Conservation (phyloP, 2,329 filamentous ascomycete genomes). For the Colletotrichum sp. region DNA sequence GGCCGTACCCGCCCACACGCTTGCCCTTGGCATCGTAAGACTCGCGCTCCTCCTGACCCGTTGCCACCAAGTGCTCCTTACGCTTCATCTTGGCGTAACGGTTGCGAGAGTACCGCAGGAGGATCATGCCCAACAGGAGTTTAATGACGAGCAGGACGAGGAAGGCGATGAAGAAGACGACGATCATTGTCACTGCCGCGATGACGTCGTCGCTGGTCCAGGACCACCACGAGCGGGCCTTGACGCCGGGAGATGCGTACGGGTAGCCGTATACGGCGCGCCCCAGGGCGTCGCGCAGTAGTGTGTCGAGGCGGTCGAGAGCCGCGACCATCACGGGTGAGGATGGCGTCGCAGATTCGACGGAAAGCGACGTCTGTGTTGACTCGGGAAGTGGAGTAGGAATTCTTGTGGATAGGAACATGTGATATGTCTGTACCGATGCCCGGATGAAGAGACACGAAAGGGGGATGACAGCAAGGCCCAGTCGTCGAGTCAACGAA, state of each 20-base stretch:
- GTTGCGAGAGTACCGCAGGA: conserved; percentile 79
- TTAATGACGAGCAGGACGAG: conserved; percentile 85
- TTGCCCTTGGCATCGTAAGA: conserved; percentile 74
- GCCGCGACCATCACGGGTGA: conserved; percentile 80
- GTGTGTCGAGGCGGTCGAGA: conserved; percentile 77
- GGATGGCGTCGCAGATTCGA: conserved; percentile 66
- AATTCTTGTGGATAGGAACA: conserved; percentile 91
- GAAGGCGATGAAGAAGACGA: conserved; percentile 86
- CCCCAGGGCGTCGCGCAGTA: conserved; percentile 79
- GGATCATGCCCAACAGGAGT: conserved; percentile 84
- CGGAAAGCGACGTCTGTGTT: conserved; percentile 67
- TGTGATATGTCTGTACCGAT: conserved; percentile 94
- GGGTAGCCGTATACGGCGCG: conserved; percentile 71
- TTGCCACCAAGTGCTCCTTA: conserved; percentile 59
- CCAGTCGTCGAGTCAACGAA: conserved; percentile 86
- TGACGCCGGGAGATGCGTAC: conserved; percentile 37
- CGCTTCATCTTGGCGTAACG: conserved; percentile 83
- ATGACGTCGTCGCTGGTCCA: conserved; percentile 77
- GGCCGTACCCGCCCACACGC: conserved; percentile 80
- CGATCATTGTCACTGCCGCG: conserved; percentile 78
- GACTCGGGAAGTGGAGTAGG: conserved; percentile 73
- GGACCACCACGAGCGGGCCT: conserved; percentile 50
- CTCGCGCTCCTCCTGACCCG: conserved; percentile 53
- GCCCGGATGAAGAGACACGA: conserved; percentile 96
- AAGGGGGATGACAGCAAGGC: conserved; percentile 88